Percentiles rank a stretch among this genome's conserved stretches.
Evolutionary conservation across 768 basidiomycete genomes (phyloP).

Genomic region (Amylocystis lapponica): DNA sequence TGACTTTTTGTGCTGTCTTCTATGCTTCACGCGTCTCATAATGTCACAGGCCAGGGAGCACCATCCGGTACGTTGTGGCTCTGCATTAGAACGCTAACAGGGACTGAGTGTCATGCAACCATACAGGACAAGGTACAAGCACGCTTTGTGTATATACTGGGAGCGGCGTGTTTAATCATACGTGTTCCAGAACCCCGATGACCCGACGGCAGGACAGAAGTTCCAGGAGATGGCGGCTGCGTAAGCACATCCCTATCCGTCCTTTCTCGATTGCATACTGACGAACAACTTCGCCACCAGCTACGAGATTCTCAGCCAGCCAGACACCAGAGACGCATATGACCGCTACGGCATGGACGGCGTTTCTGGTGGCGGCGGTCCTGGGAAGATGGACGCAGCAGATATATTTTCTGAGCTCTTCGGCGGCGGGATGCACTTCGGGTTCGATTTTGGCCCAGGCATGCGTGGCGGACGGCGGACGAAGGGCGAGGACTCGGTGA

Average conservation of each 20-base stretch:
- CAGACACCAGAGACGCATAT: constrained; percentile 62
- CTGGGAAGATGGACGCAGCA: constrained; percentile 46
- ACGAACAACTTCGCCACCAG: constrained; percentile 30
- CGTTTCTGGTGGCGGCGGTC: constrained; percentile 42
- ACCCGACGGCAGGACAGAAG: constrained; percentile 73
- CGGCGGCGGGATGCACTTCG: constrained; percentile 53
- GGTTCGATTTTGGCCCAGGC: constrained; percentile 49
- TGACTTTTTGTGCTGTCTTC: constrained; percentile 27
- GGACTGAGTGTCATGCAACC: constrained; percentile 12
- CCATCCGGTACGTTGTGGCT: constrained; percentile 62
- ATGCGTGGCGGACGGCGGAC: constrained; percentile 36
- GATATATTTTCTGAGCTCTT: constrained; percentile 80
- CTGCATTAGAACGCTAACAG: too few relatives aligned
- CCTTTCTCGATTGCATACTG: neutral
- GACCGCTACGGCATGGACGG: constrained; percentile 72
- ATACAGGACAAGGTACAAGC: constrained; percentile 60
- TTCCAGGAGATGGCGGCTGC: constrained; percentile 90
- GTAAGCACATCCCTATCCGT: constrained; percentile 42
- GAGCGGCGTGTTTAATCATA: too few relatives aligned
- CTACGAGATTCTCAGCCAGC: constrained; percentile 78
- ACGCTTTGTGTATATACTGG: neutral
- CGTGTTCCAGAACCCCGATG: constrained; percentile 71
- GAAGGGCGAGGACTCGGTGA: constrained; percentile 67
- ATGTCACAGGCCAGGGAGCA: constrained; percentile 70
- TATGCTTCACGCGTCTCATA: constrained; percentile 13